Conservation (phyloP, 495 filamentous ascomycete species). For the Neohortaea acidophila region DNA sequence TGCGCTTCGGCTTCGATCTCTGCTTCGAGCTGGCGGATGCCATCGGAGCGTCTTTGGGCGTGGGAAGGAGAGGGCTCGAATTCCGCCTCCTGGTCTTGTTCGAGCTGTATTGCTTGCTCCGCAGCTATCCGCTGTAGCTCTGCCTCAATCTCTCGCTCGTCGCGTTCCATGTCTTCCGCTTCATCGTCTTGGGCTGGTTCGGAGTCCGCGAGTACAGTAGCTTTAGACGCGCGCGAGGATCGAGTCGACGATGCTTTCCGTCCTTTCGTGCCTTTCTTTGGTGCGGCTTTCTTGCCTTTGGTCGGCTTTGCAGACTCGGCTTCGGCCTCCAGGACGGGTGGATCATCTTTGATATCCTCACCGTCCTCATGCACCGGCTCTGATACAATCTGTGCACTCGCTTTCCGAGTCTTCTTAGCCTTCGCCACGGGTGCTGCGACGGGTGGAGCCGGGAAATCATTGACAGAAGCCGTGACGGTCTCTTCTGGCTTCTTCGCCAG, state of each 20-base stretch:
- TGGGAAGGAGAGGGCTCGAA: conserved; percentile 4
- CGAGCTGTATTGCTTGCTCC: conserved; percentile 5
- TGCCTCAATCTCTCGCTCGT: conserved; percentile 16
- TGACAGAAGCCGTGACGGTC: not conserved
- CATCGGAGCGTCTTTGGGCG: not conserved
- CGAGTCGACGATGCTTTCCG: conserved; percentile 14
- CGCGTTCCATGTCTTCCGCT: conserved; percentile 12
- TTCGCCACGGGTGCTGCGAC: conserved; percentile 8
- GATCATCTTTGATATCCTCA: not conserved
- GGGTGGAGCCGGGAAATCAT: conserved; percentile 13
- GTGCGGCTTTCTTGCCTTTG: conserved; percentile 12
- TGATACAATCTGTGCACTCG: conserved; percentile 14
- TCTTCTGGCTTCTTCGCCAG: conserved; percentile 5
- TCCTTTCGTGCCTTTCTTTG: conserved; percentile 11
- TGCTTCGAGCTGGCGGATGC: not conserved
- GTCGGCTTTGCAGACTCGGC: conserved; percentile 1
- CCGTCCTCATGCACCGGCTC: conserved; percentile 3
- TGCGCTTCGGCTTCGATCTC: not conserved
- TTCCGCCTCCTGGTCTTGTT: conserved; percentile 11
- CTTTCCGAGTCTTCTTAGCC: conserved; percentile 14
- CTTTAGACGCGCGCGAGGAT: conserved; percentile 13
- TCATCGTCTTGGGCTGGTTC: conserved; percentile 5
- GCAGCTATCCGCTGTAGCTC: conserved; percentile 15
- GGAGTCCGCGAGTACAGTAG: conserved; percentile 1
- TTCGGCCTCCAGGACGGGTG: conserved; percentile 1